Percentiles rank a stretch among this genome's conserved stretches.
Conservation (phyloP, 495 filamentous ascomycete genomes). For the Pseudotulostoma volvatum region DNA sequence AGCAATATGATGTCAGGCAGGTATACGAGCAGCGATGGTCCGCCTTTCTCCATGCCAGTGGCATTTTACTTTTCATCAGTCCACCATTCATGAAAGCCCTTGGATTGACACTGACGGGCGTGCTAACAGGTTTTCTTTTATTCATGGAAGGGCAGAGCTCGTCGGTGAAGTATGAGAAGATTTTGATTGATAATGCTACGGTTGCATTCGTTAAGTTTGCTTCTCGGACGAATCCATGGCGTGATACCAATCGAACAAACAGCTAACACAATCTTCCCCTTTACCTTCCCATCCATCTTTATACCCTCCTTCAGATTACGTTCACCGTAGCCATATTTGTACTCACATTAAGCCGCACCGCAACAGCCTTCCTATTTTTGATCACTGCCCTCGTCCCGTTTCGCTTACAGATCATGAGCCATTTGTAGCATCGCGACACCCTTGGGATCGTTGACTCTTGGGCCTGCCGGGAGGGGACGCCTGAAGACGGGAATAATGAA, state of each 20-base stretch:
- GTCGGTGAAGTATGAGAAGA: slow-evolving; percentile 36
- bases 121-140: slow-evolving; percentile 51
- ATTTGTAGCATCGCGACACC: slow-evolving; percentile 43
- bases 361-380: slow-evolving; percentile 49
- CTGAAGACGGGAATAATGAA: slow-evolving; percentile 42
- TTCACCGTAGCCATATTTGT: slow-evolving; percentile 46
- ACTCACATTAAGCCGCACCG: slow-evolving; percentile 45
- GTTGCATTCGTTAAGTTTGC: not conserved
- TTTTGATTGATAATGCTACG: too few species aligned
- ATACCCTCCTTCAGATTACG: slow-evolving; percentile 45
- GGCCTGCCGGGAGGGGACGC: slow-evolving; percentile 53
- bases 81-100: slow-evolving; percentile 55
- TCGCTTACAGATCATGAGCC: slow-evolving; percentile 45
- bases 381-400: slow-evolving; percentile 52
- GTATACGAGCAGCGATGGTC: slow-evolving; percentile 60
- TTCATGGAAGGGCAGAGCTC: slow-evolving; percentile 62
- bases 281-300: slow-evolving; percentile 44
- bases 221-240: not conserved
- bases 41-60: slow-evolving; percentile 42
- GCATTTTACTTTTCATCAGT: slow-evolving; percentile 44
- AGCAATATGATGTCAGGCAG: slow-evolving; percentile 24
- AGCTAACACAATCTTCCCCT: too few species aligned
- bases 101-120: slow-evolving; percentile 51
- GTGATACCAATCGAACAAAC: too few species aligned
- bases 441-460: slow-evolving; percentile 50